Conservation (phyloP, 176 grass and related monocot genomes). For the Triticum timopheevii region DNA sequence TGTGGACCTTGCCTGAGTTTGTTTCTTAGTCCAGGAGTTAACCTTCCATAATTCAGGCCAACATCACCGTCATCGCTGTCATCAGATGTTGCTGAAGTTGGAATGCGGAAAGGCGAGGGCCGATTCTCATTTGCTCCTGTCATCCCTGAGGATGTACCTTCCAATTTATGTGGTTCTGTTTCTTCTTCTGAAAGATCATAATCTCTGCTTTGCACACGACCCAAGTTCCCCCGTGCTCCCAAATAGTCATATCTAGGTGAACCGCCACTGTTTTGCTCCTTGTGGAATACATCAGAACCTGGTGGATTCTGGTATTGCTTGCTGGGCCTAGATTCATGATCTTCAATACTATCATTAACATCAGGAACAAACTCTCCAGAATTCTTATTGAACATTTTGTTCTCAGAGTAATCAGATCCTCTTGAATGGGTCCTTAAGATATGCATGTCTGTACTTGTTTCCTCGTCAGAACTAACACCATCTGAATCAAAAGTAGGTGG, state of each 20-base stretch:
- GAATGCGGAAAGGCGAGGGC: slow-evolving; percentile 15
- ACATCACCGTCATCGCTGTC: slow-evolving; percentile 37
- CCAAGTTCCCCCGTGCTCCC: background rate
- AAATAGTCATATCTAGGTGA: slow-evolving; percentile 36
- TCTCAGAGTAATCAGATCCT: slow-evolving; percentile 22
- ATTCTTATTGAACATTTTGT: slow-evolving; percentile 15
- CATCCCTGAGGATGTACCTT: slow-evolving; percentile 16
- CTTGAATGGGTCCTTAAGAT: slow-evolving; percentile 32
- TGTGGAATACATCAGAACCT: slow-evolving; percentile 29
- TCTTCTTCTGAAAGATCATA: slow-evolving; percentile 42
- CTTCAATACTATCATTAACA: slow-evolving; percentile 1
- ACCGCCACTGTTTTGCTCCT: slow-evolving; percentile 14
- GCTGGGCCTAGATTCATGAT: slow-evolving; percentile 35
- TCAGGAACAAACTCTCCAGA: slow-evolving; percentile 23
- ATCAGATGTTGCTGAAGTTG: slow-evolving; percentile 41
- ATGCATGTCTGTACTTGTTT: slow-evolving; percentile 23
- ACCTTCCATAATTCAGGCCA: slow-evolving; percentile 59
- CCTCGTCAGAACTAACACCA: slow-evolving; percentile 58
- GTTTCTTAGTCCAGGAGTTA: slow-evolving; percentile 83
- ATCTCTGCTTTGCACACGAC: slow-evolving; percentile 27
- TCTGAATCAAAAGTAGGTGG: slow-evolving; percentile 82
- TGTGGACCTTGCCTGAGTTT: slow-evolving; percentile 46
- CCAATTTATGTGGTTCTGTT: slow-evolving; percentile 14
- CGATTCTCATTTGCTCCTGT: slow-evolving; percentile 35
- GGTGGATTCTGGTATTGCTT: slow-evolving; percentile 34